Base-by-base conservation (phyloP, 805 yeast species). In the Schizosaccharomyces octosporus region DNA sequence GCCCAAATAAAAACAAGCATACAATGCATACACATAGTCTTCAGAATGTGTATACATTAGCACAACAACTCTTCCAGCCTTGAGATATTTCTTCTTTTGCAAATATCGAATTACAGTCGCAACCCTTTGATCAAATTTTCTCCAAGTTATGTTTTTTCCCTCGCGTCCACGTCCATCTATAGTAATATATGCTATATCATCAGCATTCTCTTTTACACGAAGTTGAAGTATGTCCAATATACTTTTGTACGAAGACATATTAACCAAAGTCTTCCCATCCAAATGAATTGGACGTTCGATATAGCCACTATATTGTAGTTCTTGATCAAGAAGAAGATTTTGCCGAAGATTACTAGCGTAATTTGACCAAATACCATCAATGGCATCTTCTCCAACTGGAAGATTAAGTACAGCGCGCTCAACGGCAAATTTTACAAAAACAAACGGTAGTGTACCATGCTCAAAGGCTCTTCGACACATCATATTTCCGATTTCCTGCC, bases 401-500 rank as follows among this genome's bases (percentile, higher is more conserved):
- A 87, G 73, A 67, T 80, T 77, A 60, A 82, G 76, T 7, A 87
- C 72, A 0, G 88, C 80, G 60, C 78, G 78, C 36, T 79, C 73
- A 29, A 84, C 76, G 63, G 83, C 83, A 68, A 88, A 93, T 68
- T 86, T 87, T 61, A 88, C 87, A 71, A 81, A 89, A 32, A 80
- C 82, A 0, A 95, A 82, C n/a, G 80, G 76, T 27, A 93, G 72
- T n/a, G 78, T 75, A 1, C 97, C 97, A 65, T 81, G 84, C 54
- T 82, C 75, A 68, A 88, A 88, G 65, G 80, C 78, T 65, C 82
- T 80, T 67, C 83, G 86, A 72, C 85, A 87, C 67, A 82, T 78
- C 84, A 82, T 86, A 66, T 89, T 93, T 0, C 97, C 97, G 64
- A 93, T 84, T 66, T 93, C 97, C 24, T 87, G 76, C 7, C 96